Base-by-base conservation (phyloP, 2,329 filamentous ascomycete genomes). In the Exophiala dermatitidis region DNA sequence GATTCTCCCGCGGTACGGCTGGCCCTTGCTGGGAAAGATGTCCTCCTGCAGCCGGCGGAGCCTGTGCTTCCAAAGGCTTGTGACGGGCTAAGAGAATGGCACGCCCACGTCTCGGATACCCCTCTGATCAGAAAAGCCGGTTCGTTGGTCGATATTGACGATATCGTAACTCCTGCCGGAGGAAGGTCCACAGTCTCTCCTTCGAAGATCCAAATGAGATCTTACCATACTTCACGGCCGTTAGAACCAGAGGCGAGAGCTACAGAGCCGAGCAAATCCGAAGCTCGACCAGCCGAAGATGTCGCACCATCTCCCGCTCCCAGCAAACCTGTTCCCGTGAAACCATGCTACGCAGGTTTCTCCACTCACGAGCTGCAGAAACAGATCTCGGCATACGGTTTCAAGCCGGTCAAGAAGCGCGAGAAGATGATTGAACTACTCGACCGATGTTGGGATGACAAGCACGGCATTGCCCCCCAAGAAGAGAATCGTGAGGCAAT, bases 381-480 rank as follows among this genome's bases (percentile, higher is more conserved):
- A 52, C 77, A 85, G 62, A 71, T 90, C 42, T 71, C 77, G 3
- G 73, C 74, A 0, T 89, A 82, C 63, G 85, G 84, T 0, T 90
- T 90, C 69, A 90, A 90, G 64, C 73, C 83, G 1, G 72, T 90
- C 31, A 87, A 83, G 65, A 80, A 74, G 51, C 77, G 86, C 12
- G 74, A 77, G 46, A 80, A 81, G 5, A 88, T 88, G 83, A 82
- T 90, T 56, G 73, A 80, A 1, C 68, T 89, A 7, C 71, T 90
- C 8, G 73, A 86, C 48, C 79, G 82, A 63, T 90, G 87, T 66
- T 90, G 86, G 85, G 70, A 78, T 59, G 82, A 80, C 53, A 81
- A 81, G 64, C 69, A 76, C 48, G 57, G 58, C 40, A 8, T 42
- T 28, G 28, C 50, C 33, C 47, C 48, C 5, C 46, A 50, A 48